Evolutionary conservation across 1,284 basidiomycete genomes (phyloP).

Genomic region (Baeospora myosura): DNA sequence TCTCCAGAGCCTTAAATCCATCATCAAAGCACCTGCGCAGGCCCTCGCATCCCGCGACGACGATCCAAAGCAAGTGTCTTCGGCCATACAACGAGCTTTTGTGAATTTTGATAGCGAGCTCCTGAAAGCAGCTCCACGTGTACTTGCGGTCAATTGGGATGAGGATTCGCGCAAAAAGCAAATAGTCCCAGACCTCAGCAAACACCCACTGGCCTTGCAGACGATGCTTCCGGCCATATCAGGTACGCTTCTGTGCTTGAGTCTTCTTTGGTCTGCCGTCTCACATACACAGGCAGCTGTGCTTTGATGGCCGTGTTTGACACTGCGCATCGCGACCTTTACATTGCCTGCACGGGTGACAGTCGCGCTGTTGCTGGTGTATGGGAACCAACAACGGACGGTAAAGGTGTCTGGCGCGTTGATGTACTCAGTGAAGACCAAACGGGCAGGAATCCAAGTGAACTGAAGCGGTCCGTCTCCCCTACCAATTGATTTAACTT

Average conservation of each 20-base stretch:
- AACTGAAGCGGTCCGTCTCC: conserved; percentile 60
- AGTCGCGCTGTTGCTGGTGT: conserved; percentile 93
- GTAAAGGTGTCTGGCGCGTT: conserved; percentile 72
- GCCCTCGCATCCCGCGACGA: conserved; percentile 39
- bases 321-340: conserved; percentile 72
- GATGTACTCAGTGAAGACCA: conserved; percentile 94
- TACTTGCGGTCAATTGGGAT: conserved; percentile 56
- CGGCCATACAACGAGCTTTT: conserved; percentile 49
- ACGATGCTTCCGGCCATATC: conserved; percentile 76
- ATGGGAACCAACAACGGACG: conserved; percentile 60
- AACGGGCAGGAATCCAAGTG: conserved; percentile 86
- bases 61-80: conserved; percentile 56
- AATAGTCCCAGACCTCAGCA: conserved; percentile 58
- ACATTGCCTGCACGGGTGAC: conserved; percentile 91
- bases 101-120: conserved; percentile 71
- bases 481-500: background rate
- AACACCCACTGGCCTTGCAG: conserved; percentile 61
- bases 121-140: conserved; percentile 66
- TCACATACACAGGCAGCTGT: conserved; percentile 60
- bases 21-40: conserved; percentile 26
- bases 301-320: conserved; percentile 84
- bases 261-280: background rate
- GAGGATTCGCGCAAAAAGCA: conserved; percentile 43
- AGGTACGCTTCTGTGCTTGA: conserved; percentile 29
- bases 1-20: conserved; percentile 33